Evolutionary conservation across 2,329 filamentous ascomycete genomes (phyloP).

Genomic region (Neodidymelliopsis sp.): DNA sequence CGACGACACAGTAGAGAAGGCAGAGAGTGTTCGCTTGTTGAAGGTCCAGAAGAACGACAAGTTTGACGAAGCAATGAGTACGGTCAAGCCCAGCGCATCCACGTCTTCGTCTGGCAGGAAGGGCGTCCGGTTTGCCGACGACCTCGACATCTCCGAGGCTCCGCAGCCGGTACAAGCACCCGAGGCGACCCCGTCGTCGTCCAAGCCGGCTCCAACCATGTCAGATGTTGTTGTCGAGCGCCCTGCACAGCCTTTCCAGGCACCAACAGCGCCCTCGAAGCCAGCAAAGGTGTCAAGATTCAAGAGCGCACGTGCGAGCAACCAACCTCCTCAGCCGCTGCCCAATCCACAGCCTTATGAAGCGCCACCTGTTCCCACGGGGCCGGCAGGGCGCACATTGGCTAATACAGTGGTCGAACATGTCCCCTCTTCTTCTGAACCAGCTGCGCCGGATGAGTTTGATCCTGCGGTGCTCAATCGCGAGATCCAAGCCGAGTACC

Average conservation of each 20-base stretch:
- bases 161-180: slow-evolving; percentile 33
- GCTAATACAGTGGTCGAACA: slow-evolving; percentile 67
- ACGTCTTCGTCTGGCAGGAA: slow-evolving; percentile 57
- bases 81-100: slow-evolving; percentile 4
- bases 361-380: slow-evolving; percentile 44
- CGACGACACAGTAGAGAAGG: slow-evolving; percentile 53
- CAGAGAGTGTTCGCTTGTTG: slow-evolving; percentile 66
- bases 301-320: slow-evolving; percentile 44
- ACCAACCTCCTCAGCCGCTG: slow-evolving; percentile 22
- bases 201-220: slow-evolving; percentile 35
- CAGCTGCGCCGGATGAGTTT: slow-evolving; percentile 57
- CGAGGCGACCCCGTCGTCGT: slow-evolving; percentile 1
- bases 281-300: slow-evolving; percentile 52
- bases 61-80: slow-evolving; percentile 35
- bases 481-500: slow-evolving; percentile 83
- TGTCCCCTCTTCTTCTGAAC: slow-evolving; percentile 40
- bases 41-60: slow-evolving; percentile 53
- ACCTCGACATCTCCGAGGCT: slow-evolving; percentile 71
- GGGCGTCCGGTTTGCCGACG: slow-evolving; percentile 80
- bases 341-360: slow-evolving; percentile 35
- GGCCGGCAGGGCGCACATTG: slow-evolving; percentile 60
- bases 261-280: slow-evolving; percentile 28
- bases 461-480: slow-evolving; percentile 76
- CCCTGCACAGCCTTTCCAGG: slow-evolving; percentile 17
- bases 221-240: slow-evolving; percentile 48